A percentile compares a stretch with the other conserved stretches of the same genome.
Evolutionary conservation across 2,329 filamentous ascomycete species (phyloP).

Genomic region (Aspergillus latus): DNA sequence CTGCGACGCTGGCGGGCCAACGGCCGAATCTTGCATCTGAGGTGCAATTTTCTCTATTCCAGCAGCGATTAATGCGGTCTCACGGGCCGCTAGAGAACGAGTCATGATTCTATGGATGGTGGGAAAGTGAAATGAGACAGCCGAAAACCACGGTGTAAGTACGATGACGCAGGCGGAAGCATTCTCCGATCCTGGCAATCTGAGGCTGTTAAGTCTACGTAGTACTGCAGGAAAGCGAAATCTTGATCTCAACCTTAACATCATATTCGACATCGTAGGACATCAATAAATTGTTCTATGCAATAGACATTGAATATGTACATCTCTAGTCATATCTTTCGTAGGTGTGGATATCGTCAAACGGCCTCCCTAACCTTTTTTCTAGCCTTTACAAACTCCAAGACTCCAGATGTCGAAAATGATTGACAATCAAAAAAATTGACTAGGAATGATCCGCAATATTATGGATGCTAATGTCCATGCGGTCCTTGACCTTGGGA

Average conservation of each 20-base stretch:
- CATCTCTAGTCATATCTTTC: slow-evolving; percentile 13
- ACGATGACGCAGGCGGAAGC: slow-evolving; percentile 1
- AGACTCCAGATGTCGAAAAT: slow-evolving; percentile 20
- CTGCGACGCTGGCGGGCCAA: background rate
- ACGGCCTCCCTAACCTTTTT: slow-evolving; percentile 18
- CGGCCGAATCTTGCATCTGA: slow-evolving; percentile 42
- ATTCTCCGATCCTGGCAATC: background rate
- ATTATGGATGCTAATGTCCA: slow-evolving; percentile 65
- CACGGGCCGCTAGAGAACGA: slow-evolving; percentile 28
- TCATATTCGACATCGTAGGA: background rate
- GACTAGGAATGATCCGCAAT: slow-evolving; percentile 47
- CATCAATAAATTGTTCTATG: slow-evolving; percentile 2
- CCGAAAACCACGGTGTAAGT: background rate
- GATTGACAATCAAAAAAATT: slow-evolving; percentile 15
- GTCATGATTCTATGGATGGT: slow-evolving; percentile 18
- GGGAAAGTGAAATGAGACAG: background rate
- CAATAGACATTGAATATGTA: slow-evolving; percentile 1
- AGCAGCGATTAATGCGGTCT: slow-evolving; percentile 21
- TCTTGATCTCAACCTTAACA: too few relatives aligned
- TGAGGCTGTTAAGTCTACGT: background rate
- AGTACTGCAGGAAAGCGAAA: too few relatives aligned
- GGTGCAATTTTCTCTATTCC: slow-evolving; percentile 12
- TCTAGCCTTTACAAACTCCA: slow-evolving; percentile 25
- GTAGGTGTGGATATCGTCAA: slow-evolving; percentile 19
- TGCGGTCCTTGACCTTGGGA: slow-evolving; percentile 48